A percentile compares a stretch with the other conserved stretches of the same genome.
These are phyloP conservation scores for Trametes gibbosa DNA, from an alignment of 768 basidiomycete species.

Conservation along the genomic window DNA sequence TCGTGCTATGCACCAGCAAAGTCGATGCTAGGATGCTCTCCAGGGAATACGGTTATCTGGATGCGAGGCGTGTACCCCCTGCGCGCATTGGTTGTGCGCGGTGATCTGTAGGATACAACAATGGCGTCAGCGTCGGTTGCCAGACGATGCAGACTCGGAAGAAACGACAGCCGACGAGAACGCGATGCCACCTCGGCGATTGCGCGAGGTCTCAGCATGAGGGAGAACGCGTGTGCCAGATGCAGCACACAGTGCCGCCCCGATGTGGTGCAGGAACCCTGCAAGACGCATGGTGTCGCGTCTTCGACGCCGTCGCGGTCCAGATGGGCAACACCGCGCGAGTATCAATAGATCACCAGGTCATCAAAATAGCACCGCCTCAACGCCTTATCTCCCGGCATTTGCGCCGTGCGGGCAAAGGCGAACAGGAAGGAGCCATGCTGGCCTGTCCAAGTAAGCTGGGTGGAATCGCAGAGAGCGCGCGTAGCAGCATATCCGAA, in stretches of 20 bases:
- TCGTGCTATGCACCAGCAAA: no score
- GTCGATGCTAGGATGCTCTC: not conserved
- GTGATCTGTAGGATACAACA: not conserved
- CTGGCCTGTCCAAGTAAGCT: not conserved
- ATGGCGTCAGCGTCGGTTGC: conserved; percentile 1
- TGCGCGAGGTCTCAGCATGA: not conserved
- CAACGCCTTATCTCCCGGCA: not conserved
- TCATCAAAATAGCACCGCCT: not conserved
- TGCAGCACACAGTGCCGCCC: not conserved
- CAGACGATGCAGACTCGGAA: not conserved
- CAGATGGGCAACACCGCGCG: no score
- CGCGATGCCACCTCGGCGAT: conserved; percentile 5
- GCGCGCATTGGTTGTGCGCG: not conserved
- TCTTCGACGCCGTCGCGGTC: not conserved
- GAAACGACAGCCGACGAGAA: not conserved
- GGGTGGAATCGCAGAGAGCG: no score
- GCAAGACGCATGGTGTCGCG: conserved; percentile 4
- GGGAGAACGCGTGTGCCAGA: not conserved
- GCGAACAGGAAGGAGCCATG: not conserved
- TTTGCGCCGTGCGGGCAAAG: not conserved
- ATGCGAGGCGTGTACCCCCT: not conserved
- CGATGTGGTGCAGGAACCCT: not conserved
- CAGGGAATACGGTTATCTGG: not conserved
- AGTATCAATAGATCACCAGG: not conserved
- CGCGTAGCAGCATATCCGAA: no score